A percentile compares a stretch with the other conserved stretches of the same genome.
These are phyloP conservation scores for Peronospora belbahrii DNA, from an alignment of 352 stramenopile species.

Conservation along the genomic window DNA sequence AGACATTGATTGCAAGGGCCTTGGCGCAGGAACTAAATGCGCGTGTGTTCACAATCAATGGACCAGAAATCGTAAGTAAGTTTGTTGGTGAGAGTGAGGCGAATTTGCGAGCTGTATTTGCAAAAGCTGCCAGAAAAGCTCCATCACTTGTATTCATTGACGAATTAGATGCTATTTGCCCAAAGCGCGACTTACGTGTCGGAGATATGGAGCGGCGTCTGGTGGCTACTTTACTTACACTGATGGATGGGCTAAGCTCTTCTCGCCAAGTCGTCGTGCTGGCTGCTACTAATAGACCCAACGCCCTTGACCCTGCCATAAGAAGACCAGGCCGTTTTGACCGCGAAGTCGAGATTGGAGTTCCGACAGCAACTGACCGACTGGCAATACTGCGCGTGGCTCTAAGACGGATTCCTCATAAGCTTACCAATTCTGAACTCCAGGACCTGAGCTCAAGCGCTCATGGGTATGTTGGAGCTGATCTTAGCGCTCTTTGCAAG, in stretches of 20 bases:
- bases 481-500: constrained; percentile 71
- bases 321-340: constrained; percentile 94
- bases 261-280: constrained; percentile 63
- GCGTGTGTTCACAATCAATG: constrained; percentile 94
- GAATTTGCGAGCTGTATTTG: constrained; percentile 69
- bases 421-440: constrained; percentile 74
- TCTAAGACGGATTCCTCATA: constrained; percentile 82
- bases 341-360: constrained; percentile 93
- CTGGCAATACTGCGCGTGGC: constrained; percentile 91
- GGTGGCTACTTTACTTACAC: constrained; percentile 82
- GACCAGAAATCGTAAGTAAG: constrained; percentile 93
- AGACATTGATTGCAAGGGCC: constrained; percentile 91
- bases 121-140: constrained; percentile 30
- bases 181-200: constrained; percentile 69
- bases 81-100: constrained; percentile 89
- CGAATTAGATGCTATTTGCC: constrained; percentile 88
- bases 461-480: constrained; percentile 92
- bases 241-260: constrained; percentile 82
- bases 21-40: constrained; percentile 89
- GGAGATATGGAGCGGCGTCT: constrained; percentile 81
- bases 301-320: constrained; percentile 89
- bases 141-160: constrained; percentile 82
- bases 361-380: constrained; percentile 89
- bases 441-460: constrained; percentile 88
- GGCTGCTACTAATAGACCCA: constrained; percentile 80